Conservation (phyloP, 75 land plant genomes). For the Cupressus sempervirens region DNA sequence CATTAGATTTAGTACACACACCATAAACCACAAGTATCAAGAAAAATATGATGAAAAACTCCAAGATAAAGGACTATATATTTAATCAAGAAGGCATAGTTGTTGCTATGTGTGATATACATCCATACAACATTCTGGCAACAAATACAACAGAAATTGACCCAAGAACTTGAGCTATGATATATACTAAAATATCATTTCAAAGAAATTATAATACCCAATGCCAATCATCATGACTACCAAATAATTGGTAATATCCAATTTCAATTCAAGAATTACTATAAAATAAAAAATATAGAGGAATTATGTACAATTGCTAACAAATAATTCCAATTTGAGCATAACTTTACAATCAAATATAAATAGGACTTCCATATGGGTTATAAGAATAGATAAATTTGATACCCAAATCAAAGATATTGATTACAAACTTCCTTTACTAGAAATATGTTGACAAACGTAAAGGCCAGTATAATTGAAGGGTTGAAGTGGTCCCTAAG, state of each 20-base stretch:
- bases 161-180: slow-evolving; percentile 54
- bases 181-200: slow-evolving; percentile 45
- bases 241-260: not conserved
- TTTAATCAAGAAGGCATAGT: slow-evolving; percentile 50
- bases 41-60: slow-evolving; percentile 69
- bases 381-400: not conserved
- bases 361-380: not conserved
- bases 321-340: not conserved
- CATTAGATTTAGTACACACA: slow-evolving; percentile 68
- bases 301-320: too few relatives aligned
- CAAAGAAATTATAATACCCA: not conserved
- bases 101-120: slow-evolving; percentile 41
- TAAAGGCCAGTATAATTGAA: slow-evolving; percentile 51
- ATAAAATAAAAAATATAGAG: not conserved
- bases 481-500: slow-evolving; percentile 70
- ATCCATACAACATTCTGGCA: slow-evolving; percentile 41
- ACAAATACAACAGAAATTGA: slow-evolving; percentile 46
- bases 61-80: slow-evolving; percentile 58
- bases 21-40: slow-evolving; percentile 84
- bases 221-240: too few relatives aligned
- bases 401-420: not conserved
- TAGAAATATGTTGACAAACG: slow-evolving; percentile 36
- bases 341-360: not conserved
- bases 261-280: not conserved
- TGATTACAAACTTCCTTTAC: slow-evolving; percentile 12